These are phyloP conservation scores for Neoscytalidium dimidiatum DNA, from an alignment of 2,329 filamentous ascomycete species.

Conservation along the genomic window DNA sequence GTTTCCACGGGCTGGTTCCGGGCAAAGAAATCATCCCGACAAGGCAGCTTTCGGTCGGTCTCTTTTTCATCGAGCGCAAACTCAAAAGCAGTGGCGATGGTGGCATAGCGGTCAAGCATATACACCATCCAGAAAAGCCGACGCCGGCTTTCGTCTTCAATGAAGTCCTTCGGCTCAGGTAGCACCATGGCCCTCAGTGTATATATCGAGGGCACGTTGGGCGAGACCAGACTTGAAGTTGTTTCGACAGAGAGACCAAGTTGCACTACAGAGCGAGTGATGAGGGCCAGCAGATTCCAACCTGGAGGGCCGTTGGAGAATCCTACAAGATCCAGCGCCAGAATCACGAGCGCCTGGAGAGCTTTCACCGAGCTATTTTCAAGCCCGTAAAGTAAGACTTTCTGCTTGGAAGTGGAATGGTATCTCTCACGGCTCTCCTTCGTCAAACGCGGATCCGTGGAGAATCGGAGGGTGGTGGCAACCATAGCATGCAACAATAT, in stretches of 20 bases:
- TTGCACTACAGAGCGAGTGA: conserved; percentile 86
- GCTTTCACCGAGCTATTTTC: conserved; percentile 89
- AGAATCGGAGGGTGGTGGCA: conserved; percentile 83
- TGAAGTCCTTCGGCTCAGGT: conserved; percentile 79
- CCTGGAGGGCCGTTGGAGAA: conserved; percentile 87
- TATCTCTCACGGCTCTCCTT: conserved; percentile 73
- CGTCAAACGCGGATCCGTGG: conserved; percentile 72
- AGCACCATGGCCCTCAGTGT: conserved; percentile 83
- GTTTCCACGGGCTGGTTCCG: conserved; percentile 85
- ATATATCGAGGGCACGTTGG: conserved; percentile 82
- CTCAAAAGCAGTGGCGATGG: conserved; percentile 87
- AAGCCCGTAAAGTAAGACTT: conserved; percentile 82
- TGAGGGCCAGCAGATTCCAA: conserved; percentile 88
- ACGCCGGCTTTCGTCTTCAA: conserved; percentile 84
- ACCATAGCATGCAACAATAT: conserved; percentile 87
- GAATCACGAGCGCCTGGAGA: conserved; percentile 81
- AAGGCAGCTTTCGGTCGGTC: conserved; percentile 83
- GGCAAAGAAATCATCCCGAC: conserved; percentile 81
- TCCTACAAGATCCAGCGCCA: conserved; percentile 82
- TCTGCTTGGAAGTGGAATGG: conserved; percentile 79
- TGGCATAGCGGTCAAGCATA: conserved; percentile 84
- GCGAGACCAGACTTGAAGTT: conserved; percentile 76
- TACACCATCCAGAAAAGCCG: conserved; percentile 95
- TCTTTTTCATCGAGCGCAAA: conserved; percentile 88
- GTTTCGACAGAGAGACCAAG: conserved; percentile 81